Percentiles rank a stretch among this genome's conserved stretches.
These are phyloP conservation scores for Saraca asoca DNA, from an alignment of 331 rosid genomes.

Conservation along the genomic window DNA sequence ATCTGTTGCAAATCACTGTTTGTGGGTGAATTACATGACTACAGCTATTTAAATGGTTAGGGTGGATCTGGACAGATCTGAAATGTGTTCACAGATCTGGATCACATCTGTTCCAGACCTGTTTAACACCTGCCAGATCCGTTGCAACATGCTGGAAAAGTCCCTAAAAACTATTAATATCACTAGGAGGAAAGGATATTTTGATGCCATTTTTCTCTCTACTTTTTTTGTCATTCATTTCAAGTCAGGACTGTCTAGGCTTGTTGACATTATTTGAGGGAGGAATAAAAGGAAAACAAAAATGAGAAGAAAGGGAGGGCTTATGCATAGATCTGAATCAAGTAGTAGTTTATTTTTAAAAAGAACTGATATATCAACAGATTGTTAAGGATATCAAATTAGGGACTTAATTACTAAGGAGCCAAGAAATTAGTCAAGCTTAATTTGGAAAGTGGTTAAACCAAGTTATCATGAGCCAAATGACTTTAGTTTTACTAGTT, in stretches of 20 bases:
- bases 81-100: conserved; percentile 10
- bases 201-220: background rate
- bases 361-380: conserved; percentile 14
- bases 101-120: conserved; percentile 4
- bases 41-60: background rate
- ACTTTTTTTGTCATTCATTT: conserved; percentile 19
- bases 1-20: conserved; percentile 21
- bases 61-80: conserved; percentile 5
- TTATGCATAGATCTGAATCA: conserved; percentile 8
- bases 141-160: background rate
- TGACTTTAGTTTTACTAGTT: too few relatives aligned
- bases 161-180: conserved; percentile 18
- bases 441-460: conserved; percentile 5
- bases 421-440: background rate
- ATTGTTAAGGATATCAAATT: conserved; percentile 8
- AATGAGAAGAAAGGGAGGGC: background rate
- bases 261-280: conserved; percentile 22
- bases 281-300: conserved; percentile 3
- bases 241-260: conserved; percentile 21
- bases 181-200: conserved; percentile 19
- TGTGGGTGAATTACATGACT: conserved; percentile 21
- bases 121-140: conserved; percentile 11
- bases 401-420: conserved; percentile 13
- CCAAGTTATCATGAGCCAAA: background rate
- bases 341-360: conserved; percentile 1